Percentiles rank a stretch among this genome's conserved stretches.
Evolutionary conservation across 179 eudicot species (phyloP).

Genomic region (Spergularia azorica): DNA sequence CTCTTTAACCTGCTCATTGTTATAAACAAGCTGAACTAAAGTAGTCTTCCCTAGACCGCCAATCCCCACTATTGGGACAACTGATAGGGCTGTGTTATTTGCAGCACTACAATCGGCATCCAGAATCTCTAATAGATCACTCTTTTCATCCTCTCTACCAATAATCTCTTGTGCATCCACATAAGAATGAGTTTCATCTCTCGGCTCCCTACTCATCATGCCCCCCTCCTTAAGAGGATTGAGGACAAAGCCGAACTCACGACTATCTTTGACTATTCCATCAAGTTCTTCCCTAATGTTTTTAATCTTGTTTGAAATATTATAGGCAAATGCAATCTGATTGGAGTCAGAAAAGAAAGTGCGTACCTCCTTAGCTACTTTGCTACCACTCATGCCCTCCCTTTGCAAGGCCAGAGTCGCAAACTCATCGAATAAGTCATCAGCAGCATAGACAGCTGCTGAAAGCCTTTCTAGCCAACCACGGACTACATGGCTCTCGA

Average conservation of each 20-base stretch:
- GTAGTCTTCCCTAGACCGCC: slow-evolving; percentile 36
- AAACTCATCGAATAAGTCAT: slow-evolving; percentile 38
- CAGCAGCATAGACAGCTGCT: slow-evolving; percentile 26
- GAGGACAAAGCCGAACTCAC: background rate
- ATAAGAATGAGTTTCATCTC: background rate
- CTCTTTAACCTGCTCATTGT: slow-evolving; percentile 11
- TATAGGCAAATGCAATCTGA: background rate
- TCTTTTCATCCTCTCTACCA: slow-evolving; percentile 32
- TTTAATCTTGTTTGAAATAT: slow-evolving; percentile 7
- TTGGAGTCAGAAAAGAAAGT: background rate
- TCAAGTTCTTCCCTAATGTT: slow-evolving; percentile 19
- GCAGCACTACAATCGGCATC: background rate
- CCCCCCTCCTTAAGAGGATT: background rate
- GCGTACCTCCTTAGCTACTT: background rate
- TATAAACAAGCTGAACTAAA: slow-evolving; percentile 26
- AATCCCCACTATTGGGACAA: slow-evolving; percentile 26
- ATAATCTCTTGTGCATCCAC: slow-evolving; percentile 1
- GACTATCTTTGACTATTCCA: slow-evolving; percentile 10
- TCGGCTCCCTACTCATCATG: background rate
- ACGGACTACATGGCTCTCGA: slow-evolving; percentile 21
- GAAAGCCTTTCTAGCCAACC: slow-evolving; percentile 32
- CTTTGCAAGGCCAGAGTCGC: slow-evolving; percentile 1
- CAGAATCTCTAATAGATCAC: slow-evolving; percentile 1
- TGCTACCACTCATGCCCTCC: background rate
- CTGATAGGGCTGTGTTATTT: no score